These are phyloP conservation scores for Backusella parvicylindrica DNA, from an alignment of 192 early-diverging fungal species.

Conservation along the genomic window DNA sequence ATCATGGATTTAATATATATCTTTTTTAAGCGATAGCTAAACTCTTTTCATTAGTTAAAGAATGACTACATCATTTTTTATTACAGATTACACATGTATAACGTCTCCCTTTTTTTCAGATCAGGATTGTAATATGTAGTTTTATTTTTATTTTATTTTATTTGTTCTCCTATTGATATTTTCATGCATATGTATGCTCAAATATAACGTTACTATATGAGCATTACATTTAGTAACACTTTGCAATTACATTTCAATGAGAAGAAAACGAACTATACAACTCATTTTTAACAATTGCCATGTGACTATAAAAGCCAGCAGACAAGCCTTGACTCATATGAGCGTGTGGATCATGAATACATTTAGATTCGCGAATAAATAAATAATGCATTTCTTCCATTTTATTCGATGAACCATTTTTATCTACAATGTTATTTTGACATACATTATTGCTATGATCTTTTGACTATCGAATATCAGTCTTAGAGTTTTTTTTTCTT, in stretches of 20 bases:
- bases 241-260: background rate
- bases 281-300: background rate
- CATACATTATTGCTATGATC: too few species aligned
- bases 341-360: background rate
- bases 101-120: conserved; percentile 2
- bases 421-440: too few species aligned
- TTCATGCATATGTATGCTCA: background rate
- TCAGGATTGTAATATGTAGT: background rate
- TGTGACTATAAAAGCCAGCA: background rate
- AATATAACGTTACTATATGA: too few species aligned
- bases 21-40: background rate
- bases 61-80: background rate
- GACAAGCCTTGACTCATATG: background rate
- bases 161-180: background rate
- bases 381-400: background rate
- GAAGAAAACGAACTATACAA: background rate
- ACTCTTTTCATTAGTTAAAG: background rate
- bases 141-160: background rate
- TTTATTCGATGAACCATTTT: background rate
- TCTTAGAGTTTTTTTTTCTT: too few species aligned
- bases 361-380: background rate
- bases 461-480: too few species aligned
- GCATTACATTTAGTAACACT: too few species aligned
- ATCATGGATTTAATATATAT: too few species aligned
- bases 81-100: background rate